Evolutionary conservation across 805 yeast genomes (phyloP).

Genomic region (Wickerhamiella cacticola): DNA sequence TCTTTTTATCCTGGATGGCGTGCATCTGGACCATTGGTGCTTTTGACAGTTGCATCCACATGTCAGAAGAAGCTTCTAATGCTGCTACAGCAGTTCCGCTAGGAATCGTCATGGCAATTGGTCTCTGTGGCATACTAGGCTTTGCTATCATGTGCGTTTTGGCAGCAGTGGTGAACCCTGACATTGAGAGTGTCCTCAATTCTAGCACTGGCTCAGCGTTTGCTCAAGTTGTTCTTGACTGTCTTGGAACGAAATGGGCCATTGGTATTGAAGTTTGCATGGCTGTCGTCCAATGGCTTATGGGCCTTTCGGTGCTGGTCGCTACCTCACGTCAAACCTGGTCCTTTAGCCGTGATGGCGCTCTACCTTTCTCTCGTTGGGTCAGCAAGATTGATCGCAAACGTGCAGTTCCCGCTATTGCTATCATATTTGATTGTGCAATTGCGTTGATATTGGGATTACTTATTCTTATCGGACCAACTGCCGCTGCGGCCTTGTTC

Average conservation of each 20-base stretch:
- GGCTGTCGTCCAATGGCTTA: constrained; percentile 48
- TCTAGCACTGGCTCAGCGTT: constrained; percentile 47
- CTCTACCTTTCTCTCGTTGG: constrained; percentile 48
- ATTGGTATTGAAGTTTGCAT: constrained; percentile 49
- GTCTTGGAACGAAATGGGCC: constrained; percentile 55
- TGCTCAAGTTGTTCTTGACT: constrained; percentile 52
- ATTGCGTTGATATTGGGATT: constrained; percentile 44
- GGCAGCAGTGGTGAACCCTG: constrained; percentile 38
- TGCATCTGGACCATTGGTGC: constrained; percentile 68
- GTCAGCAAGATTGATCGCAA: constrained; percentile 46
- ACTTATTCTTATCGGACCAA: constrained; percentile 43
- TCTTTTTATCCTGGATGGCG: constrained; percentile 45
- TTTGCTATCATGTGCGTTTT: constrained; percentile 43
- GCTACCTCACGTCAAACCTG: constrained; percentile 61
- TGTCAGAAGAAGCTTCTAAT: constrained; percentile 57
- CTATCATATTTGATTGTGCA: constrained; percentile 44
- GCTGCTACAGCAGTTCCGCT: constrained; percentile 53
- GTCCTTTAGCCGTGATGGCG: constrained; percentile 70
- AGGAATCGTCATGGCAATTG: constrained; percentile 49
- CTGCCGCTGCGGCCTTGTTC: constrained; percentile 59
- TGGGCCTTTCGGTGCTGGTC: constrained; percentile 51
- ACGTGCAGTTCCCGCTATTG: constrained; percentile 53
- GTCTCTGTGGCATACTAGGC: constrained; percentile 48
- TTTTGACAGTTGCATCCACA: constrained; percentile 60
- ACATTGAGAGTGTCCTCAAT: constrained; percentile 34